Evolutionary conservation across 495 filamentous ascomycete species (phyloP).

Genomic region (Penicillium crystallinum): DNA sequence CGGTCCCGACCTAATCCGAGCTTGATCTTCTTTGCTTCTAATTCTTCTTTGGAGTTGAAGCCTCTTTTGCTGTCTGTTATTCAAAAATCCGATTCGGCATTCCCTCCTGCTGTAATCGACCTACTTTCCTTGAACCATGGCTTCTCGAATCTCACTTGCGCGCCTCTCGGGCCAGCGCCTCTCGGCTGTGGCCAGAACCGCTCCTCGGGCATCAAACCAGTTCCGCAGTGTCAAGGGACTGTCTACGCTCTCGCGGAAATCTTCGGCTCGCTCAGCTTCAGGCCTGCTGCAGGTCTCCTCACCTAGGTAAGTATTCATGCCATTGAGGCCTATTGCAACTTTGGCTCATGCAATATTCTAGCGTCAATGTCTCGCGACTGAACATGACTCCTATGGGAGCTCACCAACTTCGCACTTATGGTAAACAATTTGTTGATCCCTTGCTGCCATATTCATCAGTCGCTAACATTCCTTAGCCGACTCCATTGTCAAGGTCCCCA

Average conservation of each 20-base stretch:
- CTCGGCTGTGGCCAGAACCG: constrained; percentile 26
- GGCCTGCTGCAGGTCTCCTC: constrained; percentile 24
- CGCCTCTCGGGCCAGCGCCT: constrained; percentile 35
- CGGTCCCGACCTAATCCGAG: constrained; percentile 9
- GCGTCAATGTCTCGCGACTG: constrained; percentile 25
- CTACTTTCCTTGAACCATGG: constrained; percentile 26
- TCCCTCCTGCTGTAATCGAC: background rate
- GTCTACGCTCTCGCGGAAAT: constrained; percentile 23
- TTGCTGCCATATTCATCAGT: constrained; percentile 1
- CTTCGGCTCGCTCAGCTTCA: constrained; percentile 15
- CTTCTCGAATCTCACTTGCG: constrained; percentile 38
- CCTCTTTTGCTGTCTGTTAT: background rate
- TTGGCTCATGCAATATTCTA: constrained; percentile 10
- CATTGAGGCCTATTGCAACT: background rate
- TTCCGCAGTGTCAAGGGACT: constrained; percentile 21
- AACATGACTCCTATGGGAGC: constrained; percentile 27
- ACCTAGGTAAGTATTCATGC: constrained; percentile 23
- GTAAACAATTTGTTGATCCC: constrained; percentile 10
- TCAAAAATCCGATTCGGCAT: background rate
- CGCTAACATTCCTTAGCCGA: constrained; percentile 51
- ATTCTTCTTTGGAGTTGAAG: constrained; percentile 9
- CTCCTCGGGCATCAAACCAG: constrained; percentile 21
- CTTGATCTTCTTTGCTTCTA: constrained; percentile 3
- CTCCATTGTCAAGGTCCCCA: constrained; percentile 82
- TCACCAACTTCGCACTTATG: constrained; percentile 38